A percentile compares a stretch with the other conserved stretches of the same genome.
phyloP scores from a whole-genome alignment of 2,329 filamentous ascomycete species.

The Diaporthe citriasiana region DNA sequence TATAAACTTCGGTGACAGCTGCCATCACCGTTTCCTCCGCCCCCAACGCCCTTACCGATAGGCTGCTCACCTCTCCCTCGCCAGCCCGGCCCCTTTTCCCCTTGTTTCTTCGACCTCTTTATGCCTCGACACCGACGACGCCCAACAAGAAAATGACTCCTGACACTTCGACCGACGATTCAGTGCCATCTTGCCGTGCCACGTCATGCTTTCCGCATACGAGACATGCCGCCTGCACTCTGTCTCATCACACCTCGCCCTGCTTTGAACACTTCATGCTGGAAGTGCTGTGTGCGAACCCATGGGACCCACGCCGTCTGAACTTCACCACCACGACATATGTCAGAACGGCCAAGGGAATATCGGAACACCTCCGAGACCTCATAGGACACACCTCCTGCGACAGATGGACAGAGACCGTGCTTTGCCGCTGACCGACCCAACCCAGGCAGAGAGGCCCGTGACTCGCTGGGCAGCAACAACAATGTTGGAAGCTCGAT shows the following conservation, averaged over 20 bases:
- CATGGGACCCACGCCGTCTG: conserved; percentile 18
- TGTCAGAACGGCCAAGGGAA: conserved; percentile 9
- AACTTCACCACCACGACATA: conserved; percentile 6
- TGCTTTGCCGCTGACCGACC: conserved; percentile 13
- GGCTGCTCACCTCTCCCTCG: conserved; percentile 25
- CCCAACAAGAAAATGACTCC: conserved; percentile 5
- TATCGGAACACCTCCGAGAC: conserved; percentile 7
- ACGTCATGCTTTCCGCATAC: conserved; percentile 22
- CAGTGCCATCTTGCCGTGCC: not conserved
- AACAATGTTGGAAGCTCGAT: not conserved
- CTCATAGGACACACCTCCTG: conserved; percentile 19
- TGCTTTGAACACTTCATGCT: not conserved
- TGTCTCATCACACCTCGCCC: conserved; percentile 29
- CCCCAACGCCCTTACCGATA: not conserved
- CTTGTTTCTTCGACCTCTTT: not conserved
- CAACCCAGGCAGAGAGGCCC: not conserved
- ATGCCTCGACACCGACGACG: not conserved
- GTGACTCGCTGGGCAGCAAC: conserved; percentile 19
- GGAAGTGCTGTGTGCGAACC: not conserved
- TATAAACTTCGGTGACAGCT: conserved; percentile 8
- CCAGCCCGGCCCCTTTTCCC: not conserved
- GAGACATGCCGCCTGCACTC: not conserved
- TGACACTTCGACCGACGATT: conserved; percentile 15
- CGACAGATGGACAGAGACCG: conserved; percentile 7
- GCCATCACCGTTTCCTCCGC: not conserved